These are phyloP conservation scores for Loxodes magnus DNA, from an alignment of 73 alveolate species.

Conservation along the genomic window DNA sequence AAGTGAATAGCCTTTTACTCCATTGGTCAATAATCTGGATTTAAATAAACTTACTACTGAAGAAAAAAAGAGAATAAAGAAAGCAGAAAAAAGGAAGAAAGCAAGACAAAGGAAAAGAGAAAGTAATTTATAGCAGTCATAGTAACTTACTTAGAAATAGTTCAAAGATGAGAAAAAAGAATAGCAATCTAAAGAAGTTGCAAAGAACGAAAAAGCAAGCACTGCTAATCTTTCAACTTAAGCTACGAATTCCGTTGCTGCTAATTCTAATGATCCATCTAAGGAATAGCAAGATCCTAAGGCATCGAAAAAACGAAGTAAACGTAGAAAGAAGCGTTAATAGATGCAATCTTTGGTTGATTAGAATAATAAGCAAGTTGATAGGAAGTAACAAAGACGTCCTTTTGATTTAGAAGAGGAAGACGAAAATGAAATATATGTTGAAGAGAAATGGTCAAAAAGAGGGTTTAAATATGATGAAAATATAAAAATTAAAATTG, in stretches of 20 bases:
- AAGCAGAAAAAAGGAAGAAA: slow-evolving; percentile 5
- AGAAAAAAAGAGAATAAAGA: background rate
- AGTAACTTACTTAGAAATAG: background rate
- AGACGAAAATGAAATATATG: no score
- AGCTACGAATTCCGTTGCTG: no score
- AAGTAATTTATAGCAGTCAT: background rate
- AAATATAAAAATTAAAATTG: slow-evolving; percentile 58
- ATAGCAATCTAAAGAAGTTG: background rate
- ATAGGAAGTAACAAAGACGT: no score
- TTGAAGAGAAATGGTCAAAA: background rate
- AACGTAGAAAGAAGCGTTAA: no score
- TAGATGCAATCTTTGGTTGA: no score
- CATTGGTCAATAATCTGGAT: background rate
- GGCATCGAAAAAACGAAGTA: no score
- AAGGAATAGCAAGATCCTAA: no score
- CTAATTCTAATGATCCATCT: no score
- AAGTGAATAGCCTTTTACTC: background rate
- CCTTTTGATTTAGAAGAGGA: no score
- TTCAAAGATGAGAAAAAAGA: background rate
- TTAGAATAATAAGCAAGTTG: no score
- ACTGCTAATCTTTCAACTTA: no score
- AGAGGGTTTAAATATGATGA: slow-evolving; percentile 33
- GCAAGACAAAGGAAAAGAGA: background rate
- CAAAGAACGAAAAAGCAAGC: background rate
- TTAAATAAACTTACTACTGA: background rate